Conservation (phyloP, 2,329 filamentous ascomycete species). For the Exophiala bonariae region DNA sequence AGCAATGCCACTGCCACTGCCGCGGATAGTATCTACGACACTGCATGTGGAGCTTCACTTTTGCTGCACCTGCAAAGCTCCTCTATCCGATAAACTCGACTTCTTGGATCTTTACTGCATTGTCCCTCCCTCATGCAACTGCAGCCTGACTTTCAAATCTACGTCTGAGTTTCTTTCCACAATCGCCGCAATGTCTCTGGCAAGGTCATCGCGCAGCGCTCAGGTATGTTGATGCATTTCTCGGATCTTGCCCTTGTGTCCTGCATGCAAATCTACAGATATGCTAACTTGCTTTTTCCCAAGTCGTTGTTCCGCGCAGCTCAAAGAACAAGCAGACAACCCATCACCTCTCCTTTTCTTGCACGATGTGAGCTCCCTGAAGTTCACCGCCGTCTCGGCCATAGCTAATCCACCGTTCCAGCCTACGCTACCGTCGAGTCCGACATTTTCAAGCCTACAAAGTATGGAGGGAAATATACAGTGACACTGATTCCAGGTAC, state of each 20-base stretch:
- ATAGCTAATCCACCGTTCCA: constrained; percentile 9
- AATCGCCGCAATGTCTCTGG: constrained; percentile 23
- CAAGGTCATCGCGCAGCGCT: constrained; percentile 24
- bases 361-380: constrained; percentile 23
- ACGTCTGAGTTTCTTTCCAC: neutral
- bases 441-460: constrained; percentile 98
- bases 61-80: too few relatives aligned
- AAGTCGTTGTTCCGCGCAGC: constrained; percentile 28
- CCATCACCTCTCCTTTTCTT: constrained; percentile 18
- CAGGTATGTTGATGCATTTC: constrained; percentile 17
- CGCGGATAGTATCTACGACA: too few relatives aligned
- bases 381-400: neutral
- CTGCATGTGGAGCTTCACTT: too few relatives aligned
- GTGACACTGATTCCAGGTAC: constrained; percentile 94
- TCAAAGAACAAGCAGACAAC: constrained; percentile 19
- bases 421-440: constrained; percentile 72
- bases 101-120: too few relatives aligned
- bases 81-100: too few relatives aligned
- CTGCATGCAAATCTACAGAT: neutral
- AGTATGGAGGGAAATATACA: constrained; percentile 99
- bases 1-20: too few relatives aligned
- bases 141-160: too few relatives aligned
- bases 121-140: too few relatives aligned
- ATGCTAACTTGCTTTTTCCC: constrained; percentile 15
- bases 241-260: neutral